Evolutionary conservation across 805 yeast genomes (phyloP).

Genomic region (Pichia pseudocactophila): DNA sequence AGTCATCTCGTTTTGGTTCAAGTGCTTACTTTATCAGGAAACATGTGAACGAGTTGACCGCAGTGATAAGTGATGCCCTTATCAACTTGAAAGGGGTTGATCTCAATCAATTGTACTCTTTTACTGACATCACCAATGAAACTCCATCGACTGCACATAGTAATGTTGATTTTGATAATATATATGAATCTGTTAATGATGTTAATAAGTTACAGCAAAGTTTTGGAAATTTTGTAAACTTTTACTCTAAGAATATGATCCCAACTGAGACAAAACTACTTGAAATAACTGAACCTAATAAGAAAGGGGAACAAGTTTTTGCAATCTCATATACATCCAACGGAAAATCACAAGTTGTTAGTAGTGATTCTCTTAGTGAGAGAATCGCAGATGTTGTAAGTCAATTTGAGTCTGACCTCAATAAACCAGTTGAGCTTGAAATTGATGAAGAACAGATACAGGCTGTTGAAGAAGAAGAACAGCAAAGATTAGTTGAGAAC

Average conservation of each 20-base stretch:
- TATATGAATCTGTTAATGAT: conserved; percentile 19
- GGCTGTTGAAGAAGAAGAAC: conserved; percentile 6
- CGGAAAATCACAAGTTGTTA: conserved; percentile 12
- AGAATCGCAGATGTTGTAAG: conserved; percentile 14
- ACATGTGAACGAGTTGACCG: conserved; percentile 49
- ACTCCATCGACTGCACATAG: conserved; percentile 20
- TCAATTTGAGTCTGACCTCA: conserved; percentile 11
- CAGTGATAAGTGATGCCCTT: conserved; percentile 40
- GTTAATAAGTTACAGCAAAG: conserved; percentile 18
- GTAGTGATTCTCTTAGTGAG: conserved; percentile 10
- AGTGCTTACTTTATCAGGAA: conserved; percentile 35
- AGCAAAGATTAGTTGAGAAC: not conserved
- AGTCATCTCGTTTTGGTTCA: conserved; percentile 37
- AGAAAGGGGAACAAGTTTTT: conserved; percentile 10
- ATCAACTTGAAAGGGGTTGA: conserved; percentile 15
- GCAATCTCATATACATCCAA: conserved; percentile 16
- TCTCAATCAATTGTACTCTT: conserved; percentile 31
- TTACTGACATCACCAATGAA: conserved; percentile 12
- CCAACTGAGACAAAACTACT: not conserved
- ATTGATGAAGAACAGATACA: conserved; percentile 15
- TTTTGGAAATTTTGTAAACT: conserved; percentile 13
- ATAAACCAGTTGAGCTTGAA: conserved; percentile 12
- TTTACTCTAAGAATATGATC: conserved; percentile 4
- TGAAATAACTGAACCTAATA: not conserved
- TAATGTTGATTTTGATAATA: conserved; percentile 6